These are phyloP conservation scores for Phytophthora hybrid DNA, from an alignment of 352 stramenopile genomes.

Conservation along the genomic window DNA sequence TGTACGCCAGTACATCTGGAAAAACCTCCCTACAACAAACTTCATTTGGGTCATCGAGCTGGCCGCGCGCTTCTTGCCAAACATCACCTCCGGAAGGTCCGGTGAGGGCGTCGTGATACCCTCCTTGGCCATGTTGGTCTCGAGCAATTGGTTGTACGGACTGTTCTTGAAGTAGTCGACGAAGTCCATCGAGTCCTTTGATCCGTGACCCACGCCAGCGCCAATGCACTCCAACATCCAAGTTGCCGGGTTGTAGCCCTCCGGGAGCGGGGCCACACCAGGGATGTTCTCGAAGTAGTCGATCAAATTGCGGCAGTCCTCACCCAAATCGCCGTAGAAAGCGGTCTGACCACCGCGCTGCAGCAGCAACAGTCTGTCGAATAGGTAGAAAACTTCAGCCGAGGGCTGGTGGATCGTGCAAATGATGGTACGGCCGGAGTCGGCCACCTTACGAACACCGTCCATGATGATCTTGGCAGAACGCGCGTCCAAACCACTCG, in stretches of 20 bases:
- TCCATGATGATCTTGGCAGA: slow-evolving; percentile 25
- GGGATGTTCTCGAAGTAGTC: slow-evolving; percentile 49
- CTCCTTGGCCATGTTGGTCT: slow-evolving; percentile 34
- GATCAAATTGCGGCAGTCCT: slow-evolving; percentile 32
- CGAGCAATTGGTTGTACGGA: slow-evolving; percentile 18
- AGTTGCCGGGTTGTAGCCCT: slow-evolving; percentile 55
- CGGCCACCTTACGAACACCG: slow-evolving; percentile 28
- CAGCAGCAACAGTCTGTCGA: slow-evolving; percentile 82
- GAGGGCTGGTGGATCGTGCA: slow-evolving; percentile 91
- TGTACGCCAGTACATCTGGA: slow-evolving; percentile 55
- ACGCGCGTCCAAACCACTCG: slow-evolving; percentile 18
- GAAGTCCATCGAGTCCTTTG: slow-evolving; percentile 21
- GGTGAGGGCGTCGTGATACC: slow-evolving; percentile 29
- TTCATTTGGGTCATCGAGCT: slow-evolving; percentile 34
- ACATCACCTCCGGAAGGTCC: slow-evolving; percentile 39
- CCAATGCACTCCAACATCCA: slow-evolving; percentile 82
- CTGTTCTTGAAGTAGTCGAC: slow-evolving; percentile 37
- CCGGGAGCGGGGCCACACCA: slow-evolving; percentile 23
- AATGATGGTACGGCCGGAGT: slow-evolving; percentile 44
- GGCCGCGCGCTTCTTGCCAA: slow-evolving; percentile 37
- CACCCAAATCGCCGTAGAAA: slow-evolving; percentile 36
- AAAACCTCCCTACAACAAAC: slow-evolving; percentile 40
- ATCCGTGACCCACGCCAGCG: background rate
- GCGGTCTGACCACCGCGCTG: slow-evolving; percentile 36
- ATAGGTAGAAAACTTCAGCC: slow-evolving; percentile 79